These are phyloP conservation scores for Euphorbia pulcherrima DNA, from an alignment of 345 rosid genomes.

Conservation along the genomic window DNA sequence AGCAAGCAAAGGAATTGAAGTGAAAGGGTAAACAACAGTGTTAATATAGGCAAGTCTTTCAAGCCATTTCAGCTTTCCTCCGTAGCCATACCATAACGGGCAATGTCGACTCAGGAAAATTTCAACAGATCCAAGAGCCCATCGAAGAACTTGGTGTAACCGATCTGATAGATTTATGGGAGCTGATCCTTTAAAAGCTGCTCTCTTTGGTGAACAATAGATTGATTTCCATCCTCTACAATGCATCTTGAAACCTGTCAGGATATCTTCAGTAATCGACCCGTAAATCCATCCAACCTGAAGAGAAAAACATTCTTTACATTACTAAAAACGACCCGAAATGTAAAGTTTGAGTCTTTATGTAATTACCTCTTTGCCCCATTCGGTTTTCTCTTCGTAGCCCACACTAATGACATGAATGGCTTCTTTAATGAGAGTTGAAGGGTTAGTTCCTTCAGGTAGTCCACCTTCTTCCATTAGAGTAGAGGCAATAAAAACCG, in stretches of 20 bases:
- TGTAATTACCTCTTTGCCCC: conserved; percentile 89
- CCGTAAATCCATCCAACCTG: conserved; percentile 99
- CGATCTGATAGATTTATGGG: conserved; percentile 92
- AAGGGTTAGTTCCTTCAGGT: conserved; percentile 78
- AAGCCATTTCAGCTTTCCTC: conserved; percentile 83
- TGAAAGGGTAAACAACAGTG: conserved; percentile 93
- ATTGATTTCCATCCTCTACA: conserved; percentile 97
- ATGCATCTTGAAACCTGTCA: conserved; percentile 93
- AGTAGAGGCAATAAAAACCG: conserved; percentile 84
- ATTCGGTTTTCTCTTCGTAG: conserved; percentile 91
- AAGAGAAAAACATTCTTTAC: background rate
- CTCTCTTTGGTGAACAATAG: conserved; percentile 72
- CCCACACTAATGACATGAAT: conserved; percentile 94
- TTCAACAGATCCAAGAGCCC: conserved; percentile 97
- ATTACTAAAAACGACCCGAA: background rate
- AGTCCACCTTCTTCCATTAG: conserved; percentile 93
- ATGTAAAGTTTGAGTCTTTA: background rate
- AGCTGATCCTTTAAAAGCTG: conserved; percentile 94
- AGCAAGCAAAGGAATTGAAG: conserved; percentile 90
- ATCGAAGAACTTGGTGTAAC: conserved; percentile 88
- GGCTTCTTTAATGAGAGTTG: conserved; percentile 81
- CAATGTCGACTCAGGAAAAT: conserved; percentile 94
- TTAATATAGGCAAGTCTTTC: conserved; percentile 88
- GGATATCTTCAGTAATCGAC: conserved; percentile 82
- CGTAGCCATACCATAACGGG: conserved; percentile 91